These are phyloP conservation scores for Rhodotorula sp. DNA, from an alignment of 1,284 basidiomycete species.

Conservation along the genomic window DNA sequence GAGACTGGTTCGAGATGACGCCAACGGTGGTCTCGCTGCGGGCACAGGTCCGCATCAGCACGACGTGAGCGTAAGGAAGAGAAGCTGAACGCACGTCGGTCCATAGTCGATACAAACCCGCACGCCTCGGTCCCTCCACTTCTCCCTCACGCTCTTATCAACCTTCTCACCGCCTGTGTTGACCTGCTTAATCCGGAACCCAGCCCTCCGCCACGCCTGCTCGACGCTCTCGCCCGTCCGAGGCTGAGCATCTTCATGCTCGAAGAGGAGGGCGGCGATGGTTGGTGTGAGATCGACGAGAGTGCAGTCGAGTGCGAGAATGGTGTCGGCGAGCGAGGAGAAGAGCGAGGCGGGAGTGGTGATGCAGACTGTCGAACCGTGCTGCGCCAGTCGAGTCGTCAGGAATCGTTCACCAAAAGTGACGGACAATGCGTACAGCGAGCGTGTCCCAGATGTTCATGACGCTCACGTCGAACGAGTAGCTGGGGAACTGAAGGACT, in stretches of 20 bases:
- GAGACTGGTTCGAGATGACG: constrained; percentile 36
- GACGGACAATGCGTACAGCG: constrained; percentile 17
- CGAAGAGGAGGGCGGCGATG: constrained; percentile 36
- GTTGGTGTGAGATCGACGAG: constrained; percentile 43
- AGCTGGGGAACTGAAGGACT: constrained; percentile 42
- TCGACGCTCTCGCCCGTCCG: constrained; percentile 17
- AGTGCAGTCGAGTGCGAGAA: constrained; percentile 36
- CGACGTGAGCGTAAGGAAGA: too few relatives aligned
- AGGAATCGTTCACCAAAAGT: not conserved
- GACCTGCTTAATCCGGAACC: constrained; percentile 35
- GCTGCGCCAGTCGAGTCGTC: constrained; percentile 6
- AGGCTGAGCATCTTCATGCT: constrained; percentile 37
- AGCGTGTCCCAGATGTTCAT: constrained; percentile 44
- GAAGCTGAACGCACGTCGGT: constrained; percentile 30
- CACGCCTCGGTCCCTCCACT: constrained; percentile 40
- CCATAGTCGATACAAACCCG: constrained; percentile 43
- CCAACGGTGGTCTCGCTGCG: constrained; percentile 43
- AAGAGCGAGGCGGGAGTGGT: constrained; percentile 37
- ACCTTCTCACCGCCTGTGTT: constrained; percentile 44
- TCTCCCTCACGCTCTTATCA: constrained; percentile 36
- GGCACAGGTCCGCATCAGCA: not conserved
- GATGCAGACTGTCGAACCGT: constrained; percentile 42
- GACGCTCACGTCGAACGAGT: constrained; percentile 41
- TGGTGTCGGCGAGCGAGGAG: constrained; percentile 35
- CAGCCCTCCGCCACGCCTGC: constrained; percentile 29